Conservation (phyloP, 139 green algal species). For the Chlorella sorokiniana region DNA sequence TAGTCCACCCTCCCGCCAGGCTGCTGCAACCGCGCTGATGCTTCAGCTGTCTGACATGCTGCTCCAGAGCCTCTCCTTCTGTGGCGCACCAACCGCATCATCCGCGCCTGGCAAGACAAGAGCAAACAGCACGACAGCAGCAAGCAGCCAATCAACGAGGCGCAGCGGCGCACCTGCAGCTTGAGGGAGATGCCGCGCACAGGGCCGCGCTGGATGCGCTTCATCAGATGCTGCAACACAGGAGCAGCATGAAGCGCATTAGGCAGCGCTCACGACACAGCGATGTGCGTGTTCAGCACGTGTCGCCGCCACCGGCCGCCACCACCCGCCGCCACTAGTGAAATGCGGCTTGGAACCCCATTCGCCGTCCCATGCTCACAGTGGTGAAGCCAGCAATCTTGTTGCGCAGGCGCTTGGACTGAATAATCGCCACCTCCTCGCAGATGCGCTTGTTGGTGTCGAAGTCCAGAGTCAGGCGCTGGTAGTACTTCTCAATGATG, state of each 20-base stretch:
- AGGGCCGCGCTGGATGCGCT: constrained; percentile 98
- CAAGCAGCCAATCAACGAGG: not conserved
- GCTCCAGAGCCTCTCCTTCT: too few relatives aligned
- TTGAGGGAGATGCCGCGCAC: constrained; percentile 99
- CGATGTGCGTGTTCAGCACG: too few relatives aligned
- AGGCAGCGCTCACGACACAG: too few relatives aligned
- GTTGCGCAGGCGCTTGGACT: constrained; percentile 97
- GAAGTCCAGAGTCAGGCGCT: constrained; percentile 94
- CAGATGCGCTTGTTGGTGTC: constrained; percentile 97
- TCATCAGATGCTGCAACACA: constrained; percentile 96
- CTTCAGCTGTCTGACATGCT: too few relatives aligned
- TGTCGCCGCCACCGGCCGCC: too few relatives aligned
- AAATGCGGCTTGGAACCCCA: too few relatives aligned
- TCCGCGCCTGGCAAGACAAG: too few relatives aligned
- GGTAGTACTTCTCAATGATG: constrained; percentile 99
- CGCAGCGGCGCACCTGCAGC: constrained; percentile 78
- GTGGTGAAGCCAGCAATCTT: constrained; percentile 99
- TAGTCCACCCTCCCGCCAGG: too few relatives aligned
- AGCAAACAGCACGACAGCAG: not conserved
- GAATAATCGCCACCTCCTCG: constrained; percentile 98
- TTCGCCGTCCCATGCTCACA: constrained; percentile 50
- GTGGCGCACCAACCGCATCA: too few relatives aligned
- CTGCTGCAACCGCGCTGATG: not conserved
- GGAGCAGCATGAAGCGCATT: not conserved
- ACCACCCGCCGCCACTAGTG: too few relatives aligned